Percentiles rank a stretch among this genome's conserved stretches.
Evolutionary conservation across 257 asterid genomes (phyloP).

Genomic region (Leptodermis oblonga): DNA sequence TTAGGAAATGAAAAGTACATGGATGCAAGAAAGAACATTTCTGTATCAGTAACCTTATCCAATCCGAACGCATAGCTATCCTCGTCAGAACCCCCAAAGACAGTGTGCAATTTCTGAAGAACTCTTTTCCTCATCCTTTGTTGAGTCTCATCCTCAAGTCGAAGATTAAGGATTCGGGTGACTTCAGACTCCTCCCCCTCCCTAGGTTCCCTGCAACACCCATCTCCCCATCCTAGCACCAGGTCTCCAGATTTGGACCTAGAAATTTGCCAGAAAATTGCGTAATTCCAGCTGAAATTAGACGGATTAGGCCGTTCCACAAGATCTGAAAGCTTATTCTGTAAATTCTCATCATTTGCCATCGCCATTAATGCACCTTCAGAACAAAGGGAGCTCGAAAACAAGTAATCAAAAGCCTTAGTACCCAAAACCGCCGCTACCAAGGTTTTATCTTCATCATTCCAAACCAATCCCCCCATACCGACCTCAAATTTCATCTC

Average conservation of each 20-base stretch:
- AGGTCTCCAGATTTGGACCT: constrained; percentile 79
- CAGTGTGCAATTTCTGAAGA: constrained; percentile 63
- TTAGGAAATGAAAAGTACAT: constrained; percentile 87
- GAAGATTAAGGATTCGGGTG: constrained; percentile 40
- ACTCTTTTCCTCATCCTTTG: constrained; percentile 92
- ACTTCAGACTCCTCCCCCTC: constrained; percentile 63
- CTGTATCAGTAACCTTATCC: constrained; percentile 93
- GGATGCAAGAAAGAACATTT: constrained; percentile 93
- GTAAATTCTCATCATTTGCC: constrained; percentile 77
- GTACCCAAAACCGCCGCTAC: constrained; percentile 82
- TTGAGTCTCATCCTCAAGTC: constrained; percentile 66
- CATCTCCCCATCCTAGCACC: constrained; percentile 98
- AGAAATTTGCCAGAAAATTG: constrained; percentile 92
- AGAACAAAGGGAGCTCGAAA: constrained; percentile 62
- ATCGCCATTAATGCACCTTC: constrained; percentile 76
- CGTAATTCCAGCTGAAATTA: constrained; percentile 85
- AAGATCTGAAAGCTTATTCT: constrained; percentile 90
- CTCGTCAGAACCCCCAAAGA: constrained; percentile 80
- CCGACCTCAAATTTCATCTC: constrained; percentile 37
- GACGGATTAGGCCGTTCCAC: constrained; percentile 63
- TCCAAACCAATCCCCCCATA: constrained; percentile 63
- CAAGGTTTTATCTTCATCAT: constrained; percentile 67
- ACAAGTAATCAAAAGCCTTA: constrained; percentile 82
- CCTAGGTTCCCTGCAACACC: constrained; percentile 84
- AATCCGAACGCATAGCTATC: constrained; percentile 80